Conservation (phyloP, 2,329 filamentous ascomycete genomes). For the Fusarium veterinarium region DNA sequence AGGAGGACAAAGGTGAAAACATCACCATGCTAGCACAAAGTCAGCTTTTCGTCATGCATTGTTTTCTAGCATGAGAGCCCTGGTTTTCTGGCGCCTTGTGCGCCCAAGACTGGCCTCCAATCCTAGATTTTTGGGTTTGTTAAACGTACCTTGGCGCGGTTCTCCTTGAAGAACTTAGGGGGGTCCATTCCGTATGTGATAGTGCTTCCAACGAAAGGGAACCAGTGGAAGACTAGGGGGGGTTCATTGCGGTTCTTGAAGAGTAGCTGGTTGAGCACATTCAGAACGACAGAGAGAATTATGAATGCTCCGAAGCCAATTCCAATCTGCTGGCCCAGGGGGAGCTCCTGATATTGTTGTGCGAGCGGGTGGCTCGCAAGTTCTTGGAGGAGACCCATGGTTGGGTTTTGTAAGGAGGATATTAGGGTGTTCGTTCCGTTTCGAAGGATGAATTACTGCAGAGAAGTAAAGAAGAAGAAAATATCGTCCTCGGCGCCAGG, state of each 20-base stretch:
- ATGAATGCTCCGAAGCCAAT: constrained; percentile 58
- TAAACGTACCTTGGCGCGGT: constrained; percentile 75
- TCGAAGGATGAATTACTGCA: neutral
- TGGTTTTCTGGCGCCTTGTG: neutral
- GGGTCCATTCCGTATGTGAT: constrained; percentile 96
- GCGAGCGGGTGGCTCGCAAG: constrained; percentile 60
- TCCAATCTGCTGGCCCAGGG: constrained; percentile 60
- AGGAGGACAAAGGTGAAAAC: constrained; percentile 90
- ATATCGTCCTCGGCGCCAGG: constrained; percentile 17
- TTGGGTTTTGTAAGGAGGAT: constrained; percentile 20
- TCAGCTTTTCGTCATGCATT: constrained; percentile 18
- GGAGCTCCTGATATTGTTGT: constrained; percentile 62
- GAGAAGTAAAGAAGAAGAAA: neutral
- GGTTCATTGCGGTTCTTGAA: constrained; percentile 86
- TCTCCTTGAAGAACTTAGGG: constrained; percentile 83
- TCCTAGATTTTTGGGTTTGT: neutral
- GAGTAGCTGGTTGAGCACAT: constrained; percentile 83
- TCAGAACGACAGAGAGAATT: constrained; percentile 73
- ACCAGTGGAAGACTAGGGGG: constrained; percentile 82
- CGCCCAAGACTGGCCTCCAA: neutral
- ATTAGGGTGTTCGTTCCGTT: constrained; percentile 1
- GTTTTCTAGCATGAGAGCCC: neutral
- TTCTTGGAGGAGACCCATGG: constrained; percentile 69
- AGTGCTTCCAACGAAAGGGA: constrained; percentile 89
- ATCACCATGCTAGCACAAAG: constrained; percentile 76